phyloP scores from a whole-genome alignment of 2,329 filamentous ascomycete genomes.

The Alternaria rosae region DNA sequence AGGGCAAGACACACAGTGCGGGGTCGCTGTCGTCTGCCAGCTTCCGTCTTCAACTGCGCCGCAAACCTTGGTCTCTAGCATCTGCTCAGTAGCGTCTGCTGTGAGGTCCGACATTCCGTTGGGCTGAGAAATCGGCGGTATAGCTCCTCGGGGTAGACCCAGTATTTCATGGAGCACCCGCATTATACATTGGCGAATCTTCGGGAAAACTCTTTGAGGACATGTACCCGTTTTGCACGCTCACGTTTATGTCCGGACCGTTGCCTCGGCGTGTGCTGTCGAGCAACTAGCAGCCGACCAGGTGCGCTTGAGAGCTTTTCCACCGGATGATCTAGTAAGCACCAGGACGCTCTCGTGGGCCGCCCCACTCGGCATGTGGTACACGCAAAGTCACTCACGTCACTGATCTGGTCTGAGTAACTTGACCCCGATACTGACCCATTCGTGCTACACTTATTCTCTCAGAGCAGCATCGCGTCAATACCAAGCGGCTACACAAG shows the following conservation, averaged over 20 bases:
- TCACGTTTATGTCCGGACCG: constrained; percentile 2
- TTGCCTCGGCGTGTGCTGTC: constrained; percentile 12
- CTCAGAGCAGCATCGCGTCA: constrained; percentile 5
- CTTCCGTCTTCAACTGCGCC: constrained; percentile 23
- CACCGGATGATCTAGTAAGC: constrained; percentile 15
- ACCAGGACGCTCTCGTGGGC: constrained; percentile 4
- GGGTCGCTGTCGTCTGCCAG: constrained; percentile 35
- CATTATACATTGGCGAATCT: constrained; percentile 23
- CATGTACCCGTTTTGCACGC: constrained; percentile 3
- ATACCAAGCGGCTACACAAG: constrained; percentile 11
- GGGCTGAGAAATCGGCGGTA: constrained; percentile 13
- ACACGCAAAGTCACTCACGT: constrained; percentile 17
- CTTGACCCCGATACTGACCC: constrained; percentile 8
- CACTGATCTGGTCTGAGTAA: constrained; percentile 7
- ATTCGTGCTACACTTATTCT: constrained; percentile 1
- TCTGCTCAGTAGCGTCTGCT: constrained; percentile 9
- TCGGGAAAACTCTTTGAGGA: constrained; percentile 25
- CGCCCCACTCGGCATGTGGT: constrained; percentile 14
- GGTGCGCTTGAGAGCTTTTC: constrained; percentile 6
- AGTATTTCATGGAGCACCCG: constrained; percentile 7
- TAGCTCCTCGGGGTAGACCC: constrained; percentile 3
- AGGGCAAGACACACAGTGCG: constrained; percentile 26
- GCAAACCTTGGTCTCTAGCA: constrained; percentile 12
- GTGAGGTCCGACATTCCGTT: constrained; percentile 13
- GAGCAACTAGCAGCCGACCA: background rate